A percentile compares a stretch with the other conserved stretches of the same genome.
phyloP scores from a whole-genome alignment of 257 asterid genomes.

The Lavandula angustifolia region DNA sequence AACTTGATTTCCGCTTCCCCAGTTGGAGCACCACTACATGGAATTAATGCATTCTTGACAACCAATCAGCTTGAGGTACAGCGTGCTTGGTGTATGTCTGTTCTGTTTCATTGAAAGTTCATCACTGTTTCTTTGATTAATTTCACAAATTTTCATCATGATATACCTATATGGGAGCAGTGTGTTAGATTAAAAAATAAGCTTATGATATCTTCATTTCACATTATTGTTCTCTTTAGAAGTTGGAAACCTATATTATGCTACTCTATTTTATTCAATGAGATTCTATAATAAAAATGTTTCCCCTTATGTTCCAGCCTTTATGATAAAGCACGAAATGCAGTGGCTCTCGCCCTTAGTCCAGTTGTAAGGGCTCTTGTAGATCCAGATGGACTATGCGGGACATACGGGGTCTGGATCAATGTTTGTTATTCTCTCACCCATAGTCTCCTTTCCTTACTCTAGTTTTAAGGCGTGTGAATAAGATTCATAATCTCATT shows the following conservation, averaged over 20 bases:
- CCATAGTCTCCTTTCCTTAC: slow-evolving; percentile 21
- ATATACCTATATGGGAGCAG: background rate
- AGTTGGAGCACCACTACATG: slow-evolving; percentile 97
- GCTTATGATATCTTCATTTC: no score
- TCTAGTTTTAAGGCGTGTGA: slow-evolving; percentile 12
- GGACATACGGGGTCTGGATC: slow-evolving; percentile 78
- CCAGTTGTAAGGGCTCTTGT: slow-evolving; percentile 98
- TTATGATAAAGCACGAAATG: slow-evolving; percentile 94
- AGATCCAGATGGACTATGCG: slow-evolving; percentile 94
- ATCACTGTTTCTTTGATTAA: no score
- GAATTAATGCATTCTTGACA: slow-evolving; percentile 79
- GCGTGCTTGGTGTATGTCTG: slow-evolving; percentile 6
- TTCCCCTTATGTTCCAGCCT: slow-evolving; percentile 55
- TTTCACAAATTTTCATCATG: no score
- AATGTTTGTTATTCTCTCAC: slow-evolving; percentile 54
- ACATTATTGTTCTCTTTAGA: no score
- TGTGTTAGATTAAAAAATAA: background rate
- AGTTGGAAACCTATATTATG: background rate
- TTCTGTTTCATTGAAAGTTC: background rate
- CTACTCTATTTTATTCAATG: background rate
- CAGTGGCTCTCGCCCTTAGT: slow-evolving; percentile 96
- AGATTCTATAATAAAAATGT: slow-evolving; percentile 26
- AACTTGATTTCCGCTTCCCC: slow-evolving; percentile 93
- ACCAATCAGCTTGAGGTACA: slow-evolving; percentile 96
- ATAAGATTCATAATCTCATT: no score